phyloP scores from a whole-genome alignment of 441 rosid species.

The Euphorbia corollata region DNA sequence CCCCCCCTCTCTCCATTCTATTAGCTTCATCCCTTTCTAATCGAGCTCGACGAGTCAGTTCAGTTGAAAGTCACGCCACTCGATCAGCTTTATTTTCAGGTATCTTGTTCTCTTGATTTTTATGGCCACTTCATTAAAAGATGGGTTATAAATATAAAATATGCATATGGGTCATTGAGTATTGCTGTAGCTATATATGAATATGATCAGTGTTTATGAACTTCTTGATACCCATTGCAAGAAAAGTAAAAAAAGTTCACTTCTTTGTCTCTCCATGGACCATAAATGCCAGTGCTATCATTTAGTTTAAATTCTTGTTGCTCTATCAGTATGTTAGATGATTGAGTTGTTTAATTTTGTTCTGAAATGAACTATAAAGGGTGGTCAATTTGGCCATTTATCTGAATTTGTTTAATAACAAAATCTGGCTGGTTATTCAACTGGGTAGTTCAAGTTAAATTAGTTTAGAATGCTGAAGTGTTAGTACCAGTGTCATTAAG shows the following conservation, averaged over 20 bases:
- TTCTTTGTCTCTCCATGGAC: background rate
- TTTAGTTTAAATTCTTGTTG: background rate
- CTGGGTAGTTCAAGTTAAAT: background rate
- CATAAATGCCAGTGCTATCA: background rate
- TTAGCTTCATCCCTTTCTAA: background rate
- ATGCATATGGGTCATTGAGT: background rate
- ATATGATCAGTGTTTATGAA: background rate
- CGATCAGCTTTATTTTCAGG: constrained; percentile 1
- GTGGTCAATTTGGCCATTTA: background rate
- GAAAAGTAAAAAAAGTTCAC: background rate
- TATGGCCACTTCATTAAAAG: background rate
- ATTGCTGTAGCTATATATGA: background rate
- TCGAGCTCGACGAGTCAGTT: background rate
- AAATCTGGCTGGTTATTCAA: background rate
- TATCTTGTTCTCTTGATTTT: background rate
- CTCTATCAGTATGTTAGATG: too few species aligned
- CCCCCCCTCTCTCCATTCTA: background rate
- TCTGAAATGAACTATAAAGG: background rate
- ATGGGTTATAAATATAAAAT: background rate
- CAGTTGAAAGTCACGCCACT: background rate
- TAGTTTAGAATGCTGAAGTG: background rate
- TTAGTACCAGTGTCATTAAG: too few species aligned
- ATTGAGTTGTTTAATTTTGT: too few species aligned
- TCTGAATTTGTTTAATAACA: background rate
- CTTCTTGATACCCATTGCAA: background rate